These are phyloP conservation scores for Suhomyces sp. DNA, from an alignment of 805 yeast genomes.

Conservation along the genomic window DNA sequence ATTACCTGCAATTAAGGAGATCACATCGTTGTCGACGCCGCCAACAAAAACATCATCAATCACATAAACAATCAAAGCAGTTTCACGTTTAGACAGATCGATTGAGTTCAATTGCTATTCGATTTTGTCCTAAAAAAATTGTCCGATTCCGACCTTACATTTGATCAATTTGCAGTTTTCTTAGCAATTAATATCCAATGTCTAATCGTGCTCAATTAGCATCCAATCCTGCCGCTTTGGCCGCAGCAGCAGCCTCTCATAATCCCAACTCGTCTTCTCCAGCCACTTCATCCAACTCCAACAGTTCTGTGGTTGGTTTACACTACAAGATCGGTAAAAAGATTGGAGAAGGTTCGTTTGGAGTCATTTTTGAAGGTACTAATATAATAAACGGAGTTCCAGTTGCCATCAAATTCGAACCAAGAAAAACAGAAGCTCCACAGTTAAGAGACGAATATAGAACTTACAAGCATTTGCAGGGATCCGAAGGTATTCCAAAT, in stretches of 20 bases:
- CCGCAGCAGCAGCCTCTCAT: constrained; percentile 35
- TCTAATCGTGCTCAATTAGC: constrained; percentile 26
- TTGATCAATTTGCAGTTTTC: too few relatives aligned
- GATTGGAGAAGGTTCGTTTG: constrained; percentile 87
- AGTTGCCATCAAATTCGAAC: constrained; percentile 81
- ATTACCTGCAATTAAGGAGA: neutral
- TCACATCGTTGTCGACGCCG: neutral
- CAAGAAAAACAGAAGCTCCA: constrained; percentile 78
- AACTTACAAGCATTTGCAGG: constrained; percentile 69
- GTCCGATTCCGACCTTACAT: neutral
- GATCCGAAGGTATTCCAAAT: constrained; percentile 72
- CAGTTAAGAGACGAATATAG: constrained; percentile 79
- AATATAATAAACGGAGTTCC: constrained; percentile 62
- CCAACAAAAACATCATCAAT: neutral
- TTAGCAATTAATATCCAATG: too few relatives aligned
- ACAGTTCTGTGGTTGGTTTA: constrained; percentile 49
- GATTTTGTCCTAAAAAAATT: too few relatives aligned
- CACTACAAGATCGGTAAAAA: constrained; percentile 81
- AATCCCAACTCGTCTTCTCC: constrained; percentile 17
- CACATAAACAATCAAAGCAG: neutral
- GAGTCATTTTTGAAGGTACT: constrained; percentile 78
- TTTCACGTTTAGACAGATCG: too few relatives aligned
- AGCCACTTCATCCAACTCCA: constrained; percentile 19
- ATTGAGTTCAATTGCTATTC: too few relatives aligned
- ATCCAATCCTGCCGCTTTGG: constrained; percentile 38